Percentiles rank a stretch among this genome's conserved stretches.
Evolutionary conservation across 1,284 basidiomycete species (phyloP).

Genomic region (Amylostereum areolatum): DNA sequence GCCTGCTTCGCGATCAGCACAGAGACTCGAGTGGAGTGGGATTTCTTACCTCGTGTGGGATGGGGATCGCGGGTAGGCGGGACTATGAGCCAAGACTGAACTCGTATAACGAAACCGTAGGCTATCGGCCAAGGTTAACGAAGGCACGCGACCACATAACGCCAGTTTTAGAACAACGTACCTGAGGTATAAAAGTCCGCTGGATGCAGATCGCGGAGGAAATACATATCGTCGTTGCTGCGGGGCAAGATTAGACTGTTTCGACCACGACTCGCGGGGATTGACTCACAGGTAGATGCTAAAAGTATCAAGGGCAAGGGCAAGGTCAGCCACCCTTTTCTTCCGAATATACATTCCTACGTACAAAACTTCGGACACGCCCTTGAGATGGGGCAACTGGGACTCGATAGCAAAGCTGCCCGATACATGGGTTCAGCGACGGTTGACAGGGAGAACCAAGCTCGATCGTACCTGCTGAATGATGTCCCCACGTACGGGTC

Average conservation of each 20-base stretch:
- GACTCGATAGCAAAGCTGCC: constrained; percentile 23
- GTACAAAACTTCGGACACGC: constrained; percentile 19
- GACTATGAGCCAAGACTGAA: constrained; percentile 20
- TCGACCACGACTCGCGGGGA: too few species aligned
- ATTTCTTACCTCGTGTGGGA: constrained; percentile 1
- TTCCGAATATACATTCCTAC: constrained; percentile 1
- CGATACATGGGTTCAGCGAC: too few species aligned
- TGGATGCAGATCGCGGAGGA: constrained; percentile 17
- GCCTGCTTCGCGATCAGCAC: background rate
- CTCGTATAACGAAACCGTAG: constrained; percentile 25
- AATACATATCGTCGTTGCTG: constrained; percentile 24
- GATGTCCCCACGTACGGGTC: constrained; percentile 18
- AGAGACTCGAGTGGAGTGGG: too few species aligned
- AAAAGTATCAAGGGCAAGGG: background rate
- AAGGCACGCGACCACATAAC: background rate
- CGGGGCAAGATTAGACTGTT: background rate
- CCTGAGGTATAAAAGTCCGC: constrained; percentile 20
- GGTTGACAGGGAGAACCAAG: background rate
- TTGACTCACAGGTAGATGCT: background rate
- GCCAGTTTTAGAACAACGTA: background rate
- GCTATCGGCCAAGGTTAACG: constrained; percentile 8
- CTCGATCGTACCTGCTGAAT: constrained; percentile 20
- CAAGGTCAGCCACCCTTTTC: background rate
- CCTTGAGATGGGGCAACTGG: constrained; percentile 20
- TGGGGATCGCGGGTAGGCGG: constrained; percentile 16